Conservation (phyloP, 768 basidiomycete species). For the Lactarius indigo region DNA sequence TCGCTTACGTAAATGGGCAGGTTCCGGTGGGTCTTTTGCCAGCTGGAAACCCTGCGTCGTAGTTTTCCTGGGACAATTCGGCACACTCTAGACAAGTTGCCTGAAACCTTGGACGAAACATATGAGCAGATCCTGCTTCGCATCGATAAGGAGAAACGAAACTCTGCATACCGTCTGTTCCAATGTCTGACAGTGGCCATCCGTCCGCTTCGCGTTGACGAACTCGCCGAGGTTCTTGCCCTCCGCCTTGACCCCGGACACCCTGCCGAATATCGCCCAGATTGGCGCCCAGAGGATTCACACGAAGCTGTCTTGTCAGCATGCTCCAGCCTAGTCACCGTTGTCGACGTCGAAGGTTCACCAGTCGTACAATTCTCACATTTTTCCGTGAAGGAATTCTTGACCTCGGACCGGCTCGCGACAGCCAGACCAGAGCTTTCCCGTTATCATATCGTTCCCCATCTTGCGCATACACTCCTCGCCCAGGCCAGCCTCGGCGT, state of each 20-base stretch:
- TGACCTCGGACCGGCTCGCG: neutral
- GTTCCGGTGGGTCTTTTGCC: neutral
- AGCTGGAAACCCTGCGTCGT: neutral
- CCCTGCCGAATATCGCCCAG: neutral
- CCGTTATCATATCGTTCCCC: neutral
- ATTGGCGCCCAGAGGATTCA: slow-evolving; percentile 2
- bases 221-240: slow-evolving; percentile 4
- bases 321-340: neutral
- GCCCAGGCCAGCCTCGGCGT: neutral
- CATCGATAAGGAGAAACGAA: neutral
- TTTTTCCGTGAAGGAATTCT: neutral
- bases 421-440: neutral
- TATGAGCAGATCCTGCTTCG: neutral
- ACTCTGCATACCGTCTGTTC: neutral
- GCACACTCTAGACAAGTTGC: neutral
- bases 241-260: neutral
- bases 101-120: neutral
- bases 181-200: neutral
- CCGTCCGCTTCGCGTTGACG: neutral
- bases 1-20: neutral
- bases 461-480: neutral
- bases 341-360: neutral
- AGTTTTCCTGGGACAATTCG: neutral
- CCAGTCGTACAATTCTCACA: neutral
- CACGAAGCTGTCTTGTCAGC: neutral